phyloP scores from a whole-genome alignment of 495 filamentous ascomycete genomes.

The Lophium mytilinum region DNA sequence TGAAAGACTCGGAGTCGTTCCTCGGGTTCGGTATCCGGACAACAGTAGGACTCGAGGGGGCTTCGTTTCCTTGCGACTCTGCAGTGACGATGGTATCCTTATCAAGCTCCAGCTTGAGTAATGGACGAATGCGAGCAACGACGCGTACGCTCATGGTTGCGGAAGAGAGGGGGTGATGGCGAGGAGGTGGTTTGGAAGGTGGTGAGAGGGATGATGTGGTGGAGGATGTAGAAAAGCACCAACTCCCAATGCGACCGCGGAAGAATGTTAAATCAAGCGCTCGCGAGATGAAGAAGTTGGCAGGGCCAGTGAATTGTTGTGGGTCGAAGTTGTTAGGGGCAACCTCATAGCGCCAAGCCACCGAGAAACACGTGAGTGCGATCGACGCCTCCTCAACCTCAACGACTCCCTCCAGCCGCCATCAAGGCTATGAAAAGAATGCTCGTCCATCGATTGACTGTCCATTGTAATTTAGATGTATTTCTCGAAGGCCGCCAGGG shows the following conservation, averaged over 20 bases:
- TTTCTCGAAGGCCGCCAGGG: no score
- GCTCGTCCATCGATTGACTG: no score
- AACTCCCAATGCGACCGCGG: constrained; percentile 3
- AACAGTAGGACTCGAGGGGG: constrained; percentile 52
- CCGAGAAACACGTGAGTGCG: no score
- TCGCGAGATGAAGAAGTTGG: neutral
- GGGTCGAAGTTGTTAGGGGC: neutral
- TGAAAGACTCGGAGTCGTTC: constrained; percentile 82
- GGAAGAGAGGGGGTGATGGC: neutral
- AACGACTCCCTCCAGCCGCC: no score
- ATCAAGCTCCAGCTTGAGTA: constrained; percentile 72
- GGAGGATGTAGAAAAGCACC: neutral
- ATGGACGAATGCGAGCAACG: constrained; percentile 80
- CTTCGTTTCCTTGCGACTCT: constrained; percentile 22
- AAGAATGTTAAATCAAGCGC: constrained; percentile 10
- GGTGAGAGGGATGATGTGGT: neutral
- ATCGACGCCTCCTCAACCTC: no score
- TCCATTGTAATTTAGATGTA: no score
- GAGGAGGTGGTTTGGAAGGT: neutral
- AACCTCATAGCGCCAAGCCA: no score
- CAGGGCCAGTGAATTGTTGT: neutral
- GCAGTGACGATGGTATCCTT: constrained; percentile 76
- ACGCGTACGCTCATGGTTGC: constrained; percentile 63
- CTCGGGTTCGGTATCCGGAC: constrained; percentile 93
- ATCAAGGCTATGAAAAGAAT: no score